Evolutionary conservation across 2,329 filamentous ascomycete species (phyloP).

Genomic region (Aspergillus sojae): DNA sequence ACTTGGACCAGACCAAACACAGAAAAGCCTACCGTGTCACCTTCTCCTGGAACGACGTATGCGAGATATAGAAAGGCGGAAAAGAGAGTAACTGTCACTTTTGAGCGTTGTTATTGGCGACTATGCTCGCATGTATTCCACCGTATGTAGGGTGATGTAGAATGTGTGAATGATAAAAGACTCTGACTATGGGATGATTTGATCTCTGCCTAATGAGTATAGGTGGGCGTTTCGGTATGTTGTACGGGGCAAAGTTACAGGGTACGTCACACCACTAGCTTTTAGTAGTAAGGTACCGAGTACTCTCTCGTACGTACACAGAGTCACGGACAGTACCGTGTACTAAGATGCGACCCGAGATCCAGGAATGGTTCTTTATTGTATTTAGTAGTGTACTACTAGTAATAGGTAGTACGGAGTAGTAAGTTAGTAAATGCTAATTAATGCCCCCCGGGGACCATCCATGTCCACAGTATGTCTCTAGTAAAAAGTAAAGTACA

Average conservation of each 20-base stretch:
- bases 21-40: slow-evolving; percentile 1
- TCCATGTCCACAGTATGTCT: not conserved
- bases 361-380: too few species aligned
- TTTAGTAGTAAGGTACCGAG: not conserved
- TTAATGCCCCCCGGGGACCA: too few species aligned
- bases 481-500: not conserved
- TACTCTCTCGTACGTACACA: not conserved
- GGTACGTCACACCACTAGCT: not conserved
- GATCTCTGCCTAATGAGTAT: slow-evolving; percentile 1
- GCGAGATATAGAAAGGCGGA: not conserved
- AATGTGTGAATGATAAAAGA: not conserved
- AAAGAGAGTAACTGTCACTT: not conserved
- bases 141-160: not conserved
- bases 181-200: not conserved
- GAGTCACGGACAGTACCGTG: not conserved
- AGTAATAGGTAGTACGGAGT: not conserved
- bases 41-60: not conserved
- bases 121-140: not conserved
- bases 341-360: not conserved
- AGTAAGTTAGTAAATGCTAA: too few species aligned
- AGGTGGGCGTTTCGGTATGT: not conserved
- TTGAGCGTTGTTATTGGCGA: not conserved
- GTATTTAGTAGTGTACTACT: not conserved
- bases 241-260: not conserved
- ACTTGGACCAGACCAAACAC: not conserved